Evolutionary conservation across 352 stramenopile species (phyloP).

Genomic region (Phytophthora melonis): DNA sequence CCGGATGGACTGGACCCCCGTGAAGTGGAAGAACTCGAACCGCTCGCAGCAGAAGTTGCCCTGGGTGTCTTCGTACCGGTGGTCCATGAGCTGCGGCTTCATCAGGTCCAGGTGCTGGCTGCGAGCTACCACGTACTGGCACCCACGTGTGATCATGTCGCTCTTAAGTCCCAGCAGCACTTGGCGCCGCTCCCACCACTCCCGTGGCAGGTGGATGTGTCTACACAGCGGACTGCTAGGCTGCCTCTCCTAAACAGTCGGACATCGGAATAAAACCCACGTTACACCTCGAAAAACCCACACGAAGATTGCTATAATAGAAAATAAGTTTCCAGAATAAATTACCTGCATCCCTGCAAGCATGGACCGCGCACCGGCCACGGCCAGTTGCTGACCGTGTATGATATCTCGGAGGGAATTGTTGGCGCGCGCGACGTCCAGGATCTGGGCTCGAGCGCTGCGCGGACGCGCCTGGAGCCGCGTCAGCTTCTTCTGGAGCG

Average conservation of each 20-base stretch:
- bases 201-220: slow-evolving; percentile 37
- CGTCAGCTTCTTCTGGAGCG: slow-evolving; percentile 29
- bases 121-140: slow-evolving; percentile 44
- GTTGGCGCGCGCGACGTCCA: slow-evolving; percentile 26
- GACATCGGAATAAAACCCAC: neutral
- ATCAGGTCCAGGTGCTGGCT: slow-evolving; percentile 47
- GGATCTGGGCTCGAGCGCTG: slow-evolving; percentile 28
- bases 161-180: slow-evolving; percentile 48
- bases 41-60: slow-evolving; percentile 47
- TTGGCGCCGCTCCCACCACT: slow-evolving; percentile 44
- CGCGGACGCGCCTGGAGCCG: slow-evolving; percentile 30
- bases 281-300: neutral
- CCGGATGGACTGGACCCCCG: slow-evolving; percentile 47
- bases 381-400: slow-evolving; percentile 28
- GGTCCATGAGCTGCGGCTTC: slow-evolving; percentile 44
- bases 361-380: slow-evolving; percentile 23
- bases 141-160: slow-evolving; percentile 47
- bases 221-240: slow-evolving; percentile 34
- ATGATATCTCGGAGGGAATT: slow-evolving; percentile 41
- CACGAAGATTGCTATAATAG: neutral
- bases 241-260: slow-evolving; percentile 30
- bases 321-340: slow-evolving; percentile 9
- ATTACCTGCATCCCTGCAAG: slow-evolving; percentile 35
- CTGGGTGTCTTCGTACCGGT: slow-evolving; percentile 32
- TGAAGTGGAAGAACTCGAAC: slow-evolving; percentile 57